phyloP scores from a whole-genome alignment of 1,284 basidiomycete species.

The Ganoderma lucidum region DNA sequence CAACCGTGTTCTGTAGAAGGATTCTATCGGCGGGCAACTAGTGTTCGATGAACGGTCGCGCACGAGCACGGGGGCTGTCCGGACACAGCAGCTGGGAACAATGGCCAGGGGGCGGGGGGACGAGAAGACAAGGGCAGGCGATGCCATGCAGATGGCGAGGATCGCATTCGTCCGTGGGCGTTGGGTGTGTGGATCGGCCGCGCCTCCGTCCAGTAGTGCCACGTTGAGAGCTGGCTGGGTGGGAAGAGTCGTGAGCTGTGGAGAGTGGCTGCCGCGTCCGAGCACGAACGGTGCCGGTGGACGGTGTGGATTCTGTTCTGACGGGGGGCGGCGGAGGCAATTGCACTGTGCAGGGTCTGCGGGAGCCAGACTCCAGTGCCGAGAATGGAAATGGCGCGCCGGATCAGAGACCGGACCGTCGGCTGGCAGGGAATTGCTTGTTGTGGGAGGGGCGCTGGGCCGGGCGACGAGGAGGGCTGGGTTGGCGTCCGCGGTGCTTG shows the following conservation, averaged over 20 bases:
- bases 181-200: constrained; percentile 1
- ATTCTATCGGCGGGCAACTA: neutral
- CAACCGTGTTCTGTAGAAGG: constrained; percentile 1
- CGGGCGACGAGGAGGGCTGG: neutral
- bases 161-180: neutral
- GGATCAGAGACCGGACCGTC: constrained; percentile 3
- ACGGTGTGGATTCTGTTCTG: constrained; percentile 2
- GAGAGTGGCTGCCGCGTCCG: neutral
- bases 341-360: neutral
- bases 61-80: neutral
- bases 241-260: neutral
- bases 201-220: neutral
- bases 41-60: neutral
- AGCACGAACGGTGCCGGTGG: neutral
- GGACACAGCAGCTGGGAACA: neutral
- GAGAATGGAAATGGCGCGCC: neutral
- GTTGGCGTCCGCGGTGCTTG: neutral
- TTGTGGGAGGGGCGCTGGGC: neutral
- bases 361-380: neutral
- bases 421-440: constrained; percentile 1
- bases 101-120: constrained; percentile 1
- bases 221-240: neutral
- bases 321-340: neutral
- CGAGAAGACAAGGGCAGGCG: constrained; percentile 1
- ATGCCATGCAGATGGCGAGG: constrained; percentile 1